Evolutionary conservation across 768 basidiomycete species (phyloP), one percentile per base, ranked within the genome.

Genomic region (Lyophyllum shimeji): DNA sequence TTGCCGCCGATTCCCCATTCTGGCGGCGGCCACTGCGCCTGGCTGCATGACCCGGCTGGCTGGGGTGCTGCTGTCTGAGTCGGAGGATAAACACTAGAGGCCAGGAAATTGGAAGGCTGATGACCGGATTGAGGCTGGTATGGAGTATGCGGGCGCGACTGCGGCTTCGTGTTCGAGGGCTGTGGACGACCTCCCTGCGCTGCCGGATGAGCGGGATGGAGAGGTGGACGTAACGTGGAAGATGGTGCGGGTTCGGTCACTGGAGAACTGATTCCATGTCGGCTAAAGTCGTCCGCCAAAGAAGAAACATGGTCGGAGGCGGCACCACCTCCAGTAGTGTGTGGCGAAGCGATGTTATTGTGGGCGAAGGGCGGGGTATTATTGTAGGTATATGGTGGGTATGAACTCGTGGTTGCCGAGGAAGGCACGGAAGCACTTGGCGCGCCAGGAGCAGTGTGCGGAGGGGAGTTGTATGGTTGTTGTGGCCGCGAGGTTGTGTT

Each of bases 1-100:
- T 44, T 54, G 27, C 21, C 46, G 48, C 59, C 56, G 3, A 68
- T 50, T 18, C 70, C 65, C 78, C 78, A 78, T 48, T 77, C 76
- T 20, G 73, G 63, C 56, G 78, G 77, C 24, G 78, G 76, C 79
- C 77, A 78, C 50, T 55, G 60, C 2, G 52, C 52, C 17, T 52
- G 47, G 39, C 33, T 48, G 46, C 46, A 52, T 13, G 47, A 1
- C 18, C 57, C 52, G 31, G 40, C 25, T 29, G 46, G 20, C 49
- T 60, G 61, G 40, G 58, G 18, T 25, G 50, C 13, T 39, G 57
- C 11, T 37, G 55, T n/a, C 24, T 51, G 56, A 40, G 25, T 56
- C 12, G 24, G 18, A 18, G 51, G 3, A 55, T 51, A 52, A 34
- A 52, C 37, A 27, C 27, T 37, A 33, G 50, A 27, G 15, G 65